Evolutionary conservation across 306 rosid species (phyloP), one percentile per base, ranked within the genome.

Genomic region (Mucuna pruriens): DNA sequence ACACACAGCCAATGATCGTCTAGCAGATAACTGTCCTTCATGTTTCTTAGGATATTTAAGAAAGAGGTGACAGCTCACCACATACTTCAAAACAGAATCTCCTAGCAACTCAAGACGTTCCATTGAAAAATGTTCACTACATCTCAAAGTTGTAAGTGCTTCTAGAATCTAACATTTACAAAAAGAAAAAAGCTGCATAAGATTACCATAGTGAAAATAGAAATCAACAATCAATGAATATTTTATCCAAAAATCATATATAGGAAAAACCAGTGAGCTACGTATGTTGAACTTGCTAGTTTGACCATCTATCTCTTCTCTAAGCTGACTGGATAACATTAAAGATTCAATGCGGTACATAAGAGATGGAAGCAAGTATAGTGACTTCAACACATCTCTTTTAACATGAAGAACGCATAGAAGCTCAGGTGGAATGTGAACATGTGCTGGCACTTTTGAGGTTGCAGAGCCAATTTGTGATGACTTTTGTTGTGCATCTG

Each of bases 101-200:
- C 99, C 99, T 20, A 93, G 99, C 82, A 95, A 86, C 86, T 95
- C 99, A 82, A 93, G 90, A 45, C 99, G 98, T 87, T 95, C 99
- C 94, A 95, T 88, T 42, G 98, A 93, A 81, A 92, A 88, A 0
- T 54, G 89, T 85, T 95, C 98, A 62, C 82, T 76, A 69, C 95
- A 91, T 88, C 97, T 89, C 25, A 92, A 78, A 66, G 98, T 88
- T 67, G 99, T 90, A 46, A 95, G 90, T 58, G 97, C 97, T 92
- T 95, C 97, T 67, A 95, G 89, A 85, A 95, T 84, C 99, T 93
- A 78, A 64, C 58, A 57, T 73, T 55, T 9, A 73, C 36, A 71
- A 60, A 83, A 84, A 57, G 9, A 84, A 15, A 62, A 40, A 78
- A 45, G 15, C 68, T 31, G 72, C 51, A 65, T 38, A 74, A 45